phyloP scores from a whole-genome alignment of 2,329 filamentous ascomycete genomes.

The Fusarium nodosum region DNA sequence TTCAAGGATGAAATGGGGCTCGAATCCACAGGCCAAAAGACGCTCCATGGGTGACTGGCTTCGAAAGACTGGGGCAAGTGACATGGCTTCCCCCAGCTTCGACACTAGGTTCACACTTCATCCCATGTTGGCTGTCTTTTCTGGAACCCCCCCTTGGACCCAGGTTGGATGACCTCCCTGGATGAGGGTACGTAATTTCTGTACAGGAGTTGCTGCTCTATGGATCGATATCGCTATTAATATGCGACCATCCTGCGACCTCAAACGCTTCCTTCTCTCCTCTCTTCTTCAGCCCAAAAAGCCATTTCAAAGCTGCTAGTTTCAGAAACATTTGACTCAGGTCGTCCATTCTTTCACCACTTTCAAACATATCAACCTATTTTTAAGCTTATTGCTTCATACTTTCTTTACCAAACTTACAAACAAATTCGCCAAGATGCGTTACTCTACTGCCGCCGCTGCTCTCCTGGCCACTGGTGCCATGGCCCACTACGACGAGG shows the following conservation, averaged over 20 bases:
- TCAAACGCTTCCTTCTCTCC: slow-evolving; percentile 43
- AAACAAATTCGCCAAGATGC: slow-evolving; percentile 67
- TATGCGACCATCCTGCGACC: slow-evolving; percentile 57
- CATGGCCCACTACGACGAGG: slow-evolving; percentile 51
- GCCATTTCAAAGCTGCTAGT: slow-evolving; percentile 57
- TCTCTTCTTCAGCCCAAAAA: slow-evolving; percentile 60
- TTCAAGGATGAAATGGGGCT: slow-evolving; percentile 36
- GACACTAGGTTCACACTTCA: slow-evolving; percentile 44
- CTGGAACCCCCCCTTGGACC: slow-evolving; percentile 46
- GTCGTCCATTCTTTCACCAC: slow-evolving; percentile 68
- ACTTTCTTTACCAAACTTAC: slow-evolving; percentile 44
- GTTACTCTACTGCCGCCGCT: slow-evolving; percentile 67
- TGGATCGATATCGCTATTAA: slow-evolving; percentile 59
- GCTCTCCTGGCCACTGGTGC: slow-evolving; percentile 60
- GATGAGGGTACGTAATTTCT: slow-evolving; percentile 48
- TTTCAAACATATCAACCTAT: slow-evolving; percentile 47
- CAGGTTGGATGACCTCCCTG: slow-evolving; percentile 35
- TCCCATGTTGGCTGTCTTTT: slow-evolving; percentile 43
- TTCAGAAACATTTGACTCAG: slow-evolving; percentile 65
- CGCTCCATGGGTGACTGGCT: slow-evolving; percentile 37
- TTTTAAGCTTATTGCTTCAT: slow-evolving; percentile 47
- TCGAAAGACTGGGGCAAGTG: slow-evolving; percentile 37
- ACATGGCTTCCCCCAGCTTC: slow-evolving; percentile 45
- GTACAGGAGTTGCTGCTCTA: slow-evolving; percentile 38
- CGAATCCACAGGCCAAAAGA: slow-evolving; percentile 40